These are phyloP conservation scores for Abortiporus biennis DNA, from an alignment of 1,284 basidiomycete species.

Conservation along the genomic window DNA sequence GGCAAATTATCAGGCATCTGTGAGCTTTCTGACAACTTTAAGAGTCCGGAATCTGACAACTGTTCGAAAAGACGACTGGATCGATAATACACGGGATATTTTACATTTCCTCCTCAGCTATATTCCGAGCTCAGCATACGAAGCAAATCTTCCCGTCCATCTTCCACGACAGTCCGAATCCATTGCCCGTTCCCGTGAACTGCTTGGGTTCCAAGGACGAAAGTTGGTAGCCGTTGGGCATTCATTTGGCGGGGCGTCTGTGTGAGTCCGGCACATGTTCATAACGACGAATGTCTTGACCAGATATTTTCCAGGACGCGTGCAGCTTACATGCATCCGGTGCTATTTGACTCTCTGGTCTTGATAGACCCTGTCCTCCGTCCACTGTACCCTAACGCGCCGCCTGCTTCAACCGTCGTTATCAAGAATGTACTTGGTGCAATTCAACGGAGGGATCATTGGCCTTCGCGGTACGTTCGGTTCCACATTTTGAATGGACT, in stretches of 20 bases:
- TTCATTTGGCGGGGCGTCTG: slow-evolving; percentile 73
- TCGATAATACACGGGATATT: slow-evolving; percentile 44
- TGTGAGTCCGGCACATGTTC: slow-evolving; percentile 35
- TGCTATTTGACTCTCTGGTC: slow-evolving; percentile 67
- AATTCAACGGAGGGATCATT: slow-evolving; percentile 56
- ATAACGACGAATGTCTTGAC: not conserved
- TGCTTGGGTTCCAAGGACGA: slow-evolving; percentile 39
- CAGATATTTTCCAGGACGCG: slow-evolving; percentile 35
- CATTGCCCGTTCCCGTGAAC: slow-evolving; percentile 34
- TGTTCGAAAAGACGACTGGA: slow-evolving; percentile 51
- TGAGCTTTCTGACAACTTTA: slow-evolving; percentile 18
- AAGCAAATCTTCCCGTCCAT: slow-evolving; percentile 38
- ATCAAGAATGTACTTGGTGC: slow-evolving; percentile 35
- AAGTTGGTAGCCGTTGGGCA: slow-evolving; percentile 70
- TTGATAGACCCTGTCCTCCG: slow-evolving; percentile 78
- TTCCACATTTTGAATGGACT: not conserved
- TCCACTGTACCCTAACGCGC: slow-evolving; percentile 21
- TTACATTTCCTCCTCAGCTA: slow-evolving; percentile 41
- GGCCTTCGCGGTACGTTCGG: slow-evolving; percentile 49
- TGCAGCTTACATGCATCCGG: slow-evolving; percentile 57
- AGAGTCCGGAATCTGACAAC: not conserved
- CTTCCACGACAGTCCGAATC: slow-evolving; percentile 38
- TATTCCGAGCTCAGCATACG: slow-evolving; percentile 17
- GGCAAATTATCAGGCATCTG: slow-evolving; percentile 39
- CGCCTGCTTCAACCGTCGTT: slow-evolving; percentile 9